phyloP scores from a whole-genome alignment of 2,329 filamentous ascomycete genomes.

The Ceratocystis harringtonii region DNA sequence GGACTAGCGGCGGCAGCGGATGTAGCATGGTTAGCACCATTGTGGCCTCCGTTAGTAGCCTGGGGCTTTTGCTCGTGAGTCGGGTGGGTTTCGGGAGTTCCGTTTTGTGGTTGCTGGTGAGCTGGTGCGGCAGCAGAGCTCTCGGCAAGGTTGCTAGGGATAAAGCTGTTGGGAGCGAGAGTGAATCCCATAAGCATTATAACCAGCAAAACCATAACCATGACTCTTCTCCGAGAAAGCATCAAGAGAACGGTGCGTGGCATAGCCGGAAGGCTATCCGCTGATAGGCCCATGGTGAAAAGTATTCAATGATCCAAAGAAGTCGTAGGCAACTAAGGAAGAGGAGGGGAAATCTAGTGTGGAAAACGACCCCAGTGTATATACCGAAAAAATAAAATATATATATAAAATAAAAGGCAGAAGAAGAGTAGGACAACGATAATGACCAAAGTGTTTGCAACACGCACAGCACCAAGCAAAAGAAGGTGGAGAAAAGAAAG shows the following conservation, averaged over 20 bases:
- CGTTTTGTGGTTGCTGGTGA: conserved; percentile 9
- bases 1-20: conserved; percentile 6
- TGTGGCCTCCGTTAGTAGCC: background rate
- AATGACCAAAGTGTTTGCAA: background rate
- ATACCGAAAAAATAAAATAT: too few species aligned
- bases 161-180: conserved; percentile 9
- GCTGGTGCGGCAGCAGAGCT: conserved; percentile 10
- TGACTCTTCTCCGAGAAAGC: conserved; percentile 14
- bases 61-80: conserved; percentile 1
- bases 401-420: background rate
- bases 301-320: background rate
- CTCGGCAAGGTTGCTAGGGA: background rate
- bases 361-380: background rate
- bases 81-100: background rate
- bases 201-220: conserved; percentile 11
- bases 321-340: background rate
- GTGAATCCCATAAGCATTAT: conserved; percentile 16
- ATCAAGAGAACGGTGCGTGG: conserved; percentile 10
- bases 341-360: background rate
- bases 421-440: background rate
- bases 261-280: conserved; percentile 7
- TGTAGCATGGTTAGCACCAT: background rate
- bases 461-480: background rate
- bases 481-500: background rate
- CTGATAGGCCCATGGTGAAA: conserved; percentile 10